These are phyloP conservation scores for Mycena indigotica DNA, from an alignment of 768 basidiomycete genomes.

Conservation along the genomic window DNA sequence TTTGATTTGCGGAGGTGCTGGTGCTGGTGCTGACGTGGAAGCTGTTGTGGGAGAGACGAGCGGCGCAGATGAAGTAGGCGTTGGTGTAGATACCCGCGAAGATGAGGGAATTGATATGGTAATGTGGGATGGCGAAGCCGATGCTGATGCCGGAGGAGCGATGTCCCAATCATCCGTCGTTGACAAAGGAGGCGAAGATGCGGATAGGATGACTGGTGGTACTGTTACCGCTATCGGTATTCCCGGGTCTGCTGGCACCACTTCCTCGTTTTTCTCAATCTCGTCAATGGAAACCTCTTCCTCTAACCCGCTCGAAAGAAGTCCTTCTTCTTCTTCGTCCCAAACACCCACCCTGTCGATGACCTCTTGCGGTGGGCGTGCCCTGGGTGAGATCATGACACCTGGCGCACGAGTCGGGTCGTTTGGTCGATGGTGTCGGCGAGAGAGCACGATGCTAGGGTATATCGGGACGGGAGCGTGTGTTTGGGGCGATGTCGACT, in stretches of 20 bases:
- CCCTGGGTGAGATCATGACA: slow-evolving; percentile 68
- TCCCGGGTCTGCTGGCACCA: slow-evolving; percentile 35
- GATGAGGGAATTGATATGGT: slow-evolving; percentile 14
- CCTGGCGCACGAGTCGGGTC: slow-evolving; percentile 67
- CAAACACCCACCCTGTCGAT: slow-evolving; percentile 54
- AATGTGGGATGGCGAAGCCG: slow-evolving; percentile 16
- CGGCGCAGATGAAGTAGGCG: slow-evolving; percentile 4
- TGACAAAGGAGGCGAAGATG: not conserved
- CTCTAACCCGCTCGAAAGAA: not conserved
- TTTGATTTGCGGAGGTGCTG: slow-evolving; percentile 41
- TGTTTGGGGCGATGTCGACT: not conserved
- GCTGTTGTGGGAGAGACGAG: slow-evolving; percentile 7
- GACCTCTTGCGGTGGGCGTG: slow-evolving; percentile 62
- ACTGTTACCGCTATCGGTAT: slow-evolving; percentile 54
- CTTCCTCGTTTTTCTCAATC: not conserved
- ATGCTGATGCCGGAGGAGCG: slow-evolving; percentile 15
- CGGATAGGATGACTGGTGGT: slow-evolving; percentile 8
- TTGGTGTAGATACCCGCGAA: slow-evolving; percentile 8
- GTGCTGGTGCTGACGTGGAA: slow-evolving; percentile 26
- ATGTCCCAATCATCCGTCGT: slow-evolving; percentile 5
- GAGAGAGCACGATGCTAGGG: not conserved
- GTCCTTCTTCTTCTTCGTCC: slow-evolving; percentile 36
- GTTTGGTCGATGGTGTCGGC: slow-evolving; percentile 49
- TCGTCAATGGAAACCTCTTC: not conserved
- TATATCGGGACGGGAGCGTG: not conserved